Evolutionary conservation across 140 eudicot genomes (phyloP), one percentile per base, ranked within the genome.

Genomic region (Stevia rebaudiana): DNA sequence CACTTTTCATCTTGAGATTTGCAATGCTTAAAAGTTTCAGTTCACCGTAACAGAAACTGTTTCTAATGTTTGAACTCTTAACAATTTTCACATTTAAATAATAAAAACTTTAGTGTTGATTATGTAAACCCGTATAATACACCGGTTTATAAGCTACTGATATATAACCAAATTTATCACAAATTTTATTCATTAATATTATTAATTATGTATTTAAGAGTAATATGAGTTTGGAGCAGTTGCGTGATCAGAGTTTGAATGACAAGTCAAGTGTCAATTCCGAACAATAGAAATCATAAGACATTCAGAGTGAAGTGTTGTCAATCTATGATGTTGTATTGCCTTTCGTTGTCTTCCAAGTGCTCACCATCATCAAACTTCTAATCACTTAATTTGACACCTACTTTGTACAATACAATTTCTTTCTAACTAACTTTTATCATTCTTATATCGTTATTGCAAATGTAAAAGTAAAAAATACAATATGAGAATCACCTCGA

Each of bases 221-320:
- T 36, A 16, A 46, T 46, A 46, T 15, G 1, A 46, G 9, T 46
- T 46, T 46, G 52, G 22, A 4, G 52, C 52, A 64, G 59, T 64
- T 47, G 70, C 58, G 59, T 64, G 46, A 46, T 46, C 49, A 50
- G 33, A 11, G 66, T 42, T 75, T 82, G 80, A 63, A 75, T 24
- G 90, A 84, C 86, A 81, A 81, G 79, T 74, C 91, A 78, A 72
- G 80, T 76, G 92, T 84, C 87, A 72, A 75, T 61, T 85, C 85
- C 59, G 55, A 73, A 67, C 76, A 72, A 37, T 74, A 76, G 67
- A 75, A 73, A 82, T 85, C 94, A 85, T 82, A 78, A 76, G 88
- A 85, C 76, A 56, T 70, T 63, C 75, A 71, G 79, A n/a, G n/a
- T 68, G 65, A 78, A 70, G 91, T 69, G 74, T 70, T 84, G 87